phyloP scores from a whole-genome alignment of 257 asterid species.

The Perilla frutescens region DNA sequence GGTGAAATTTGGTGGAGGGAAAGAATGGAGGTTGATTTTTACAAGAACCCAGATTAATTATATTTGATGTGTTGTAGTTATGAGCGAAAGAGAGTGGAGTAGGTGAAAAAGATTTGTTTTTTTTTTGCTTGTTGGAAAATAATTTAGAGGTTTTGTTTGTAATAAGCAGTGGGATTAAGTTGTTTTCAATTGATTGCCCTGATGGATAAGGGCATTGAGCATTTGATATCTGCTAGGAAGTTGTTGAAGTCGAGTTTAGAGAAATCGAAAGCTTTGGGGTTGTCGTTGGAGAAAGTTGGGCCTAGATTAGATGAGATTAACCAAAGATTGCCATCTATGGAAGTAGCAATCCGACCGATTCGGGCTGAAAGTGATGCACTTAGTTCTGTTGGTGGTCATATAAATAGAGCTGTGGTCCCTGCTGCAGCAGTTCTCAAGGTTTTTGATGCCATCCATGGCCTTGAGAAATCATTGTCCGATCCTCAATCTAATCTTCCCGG shows the following conservation, averaged over 20 bases:
- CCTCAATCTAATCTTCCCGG: slow-evolving; percentile 81
- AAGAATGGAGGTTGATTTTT: slow-evolving; percentile 48
- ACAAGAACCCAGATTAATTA: slow-evolving; percentile 40
- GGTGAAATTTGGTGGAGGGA: slow-evolving; percentile 30
- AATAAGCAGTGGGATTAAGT: slow-evolving; percentile 12
- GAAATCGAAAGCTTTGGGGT: slow-evolving; percentile 60
- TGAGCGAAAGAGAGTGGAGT: slow-evolving; percentile 5
- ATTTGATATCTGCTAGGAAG: slow-evolving; percentile 72
- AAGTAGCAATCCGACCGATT: slow-evolving; percentile 81
- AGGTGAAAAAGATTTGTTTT: neutral
- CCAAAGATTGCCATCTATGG: slow-evolving; percentile 72
- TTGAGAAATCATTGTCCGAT: slow-evolving; percentile 81
- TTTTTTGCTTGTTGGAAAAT: slow-evolving; percentile 5
- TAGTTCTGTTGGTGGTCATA: slow-evolving; percentile 72
- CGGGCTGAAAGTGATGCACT: slow-evolving; percentile 71
- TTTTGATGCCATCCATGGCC: slow-evolving; percentile 89
- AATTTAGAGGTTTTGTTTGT: slow-evolving; percentile 3
- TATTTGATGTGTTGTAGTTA: neutral
- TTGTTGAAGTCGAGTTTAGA: slow-evolving; percentile 61
- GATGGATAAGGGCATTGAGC: slow-evolving; percentile 67
- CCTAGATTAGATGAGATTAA: slow-evolving; percentile 75
- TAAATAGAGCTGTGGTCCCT: slow-evolving; percentile 85
- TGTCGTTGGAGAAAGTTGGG: slow-evolving; percentile 63
- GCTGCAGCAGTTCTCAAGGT: slow-evolving; percentile 94
- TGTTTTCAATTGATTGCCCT: slow-evolving; percentile 23